Evolutionary conservation across 2,329 filamentous ascomycete species (phyloP).

Genomic region (Aspergillus ochraceoroseus): DNA sequence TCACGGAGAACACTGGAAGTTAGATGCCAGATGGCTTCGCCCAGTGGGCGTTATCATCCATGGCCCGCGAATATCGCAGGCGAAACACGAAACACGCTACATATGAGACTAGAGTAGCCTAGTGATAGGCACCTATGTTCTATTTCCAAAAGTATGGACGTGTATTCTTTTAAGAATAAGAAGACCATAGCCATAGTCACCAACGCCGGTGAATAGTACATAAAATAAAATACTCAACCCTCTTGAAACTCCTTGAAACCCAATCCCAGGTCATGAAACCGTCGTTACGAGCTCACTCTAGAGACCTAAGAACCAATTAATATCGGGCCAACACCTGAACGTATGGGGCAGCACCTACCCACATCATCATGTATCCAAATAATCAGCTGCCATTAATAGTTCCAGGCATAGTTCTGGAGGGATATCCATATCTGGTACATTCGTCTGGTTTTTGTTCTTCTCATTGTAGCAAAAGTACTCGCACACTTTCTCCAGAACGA

Average conservation of each 20-base stretch:
- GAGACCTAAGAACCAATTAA: neutral
- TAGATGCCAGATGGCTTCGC: conserved; percentile 36
- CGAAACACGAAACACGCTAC: too few relatives aligned
- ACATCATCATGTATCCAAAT: conserved; percentile 48
- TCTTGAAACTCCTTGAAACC: conserved; percentile 9
- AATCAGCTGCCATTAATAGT: conserved; percentile 63
- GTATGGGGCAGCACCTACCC: neutral
- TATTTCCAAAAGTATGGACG: too few relatives aligned
- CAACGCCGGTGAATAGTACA: conserved; percentile 4
- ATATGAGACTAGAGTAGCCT: too few relatives aligned
- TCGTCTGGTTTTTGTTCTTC: conserved; percentile 55
- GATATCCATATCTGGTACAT: conserved; percentile 63
- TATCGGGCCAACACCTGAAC: neutral
- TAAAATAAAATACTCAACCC: neutral
- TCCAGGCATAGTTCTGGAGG: conserved; percentile 62
- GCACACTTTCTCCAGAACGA: conserved; percentile 64
- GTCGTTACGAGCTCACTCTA: neutral
- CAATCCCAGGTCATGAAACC: neutral
- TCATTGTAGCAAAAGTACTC: conserved; percentile 67
- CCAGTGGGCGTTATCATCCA: neutral
- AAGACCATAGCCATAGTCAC: neutral
- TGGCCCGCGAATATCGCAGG: too few relatives aligned
- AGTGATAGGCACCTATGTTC: too few relatives aligned
- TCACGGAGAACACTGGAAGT: conserved; percentile 34
- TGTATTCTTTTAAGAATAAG: neutral